Evolutionary conservation across 768 basidiomycete genomes (phyloP), one percentile per base, ranked within the genome.

Genomic region (Pleurotus platypus): DNA sequence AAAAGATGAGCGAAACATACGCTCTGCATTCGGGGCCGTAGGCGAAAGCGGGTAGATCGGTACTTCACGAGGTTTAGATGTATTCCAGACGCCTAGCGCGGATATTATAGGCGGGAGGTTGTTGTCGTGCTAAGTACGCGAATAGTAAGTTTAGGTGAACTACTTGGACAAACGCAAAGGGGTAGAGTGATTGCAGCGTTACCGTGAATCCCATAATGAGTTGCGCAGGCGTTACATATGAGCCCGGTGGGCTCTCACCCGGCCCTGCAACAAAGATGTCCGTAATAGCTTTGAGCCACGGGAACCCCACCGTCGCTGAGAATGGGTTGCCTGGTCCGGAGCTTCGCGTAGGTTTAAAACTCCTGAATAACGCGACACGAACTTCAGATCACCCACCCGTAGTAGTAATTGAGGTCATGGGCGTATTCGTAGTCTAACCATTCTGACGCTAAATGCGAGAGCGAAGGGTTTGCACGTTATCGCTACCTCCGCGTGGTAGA

Each of bases 351-450:
- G n/a, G 15, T 6, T 22, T 27, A 27, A n/a, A 45, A 26, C 12
- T n/a, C 49, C 30, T 30, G 30, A 30, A 8, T 9, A 30, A 30
- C 30, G 11, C 8, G 11, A 30, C 30, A 8, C 24, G 11, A 30
- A 30, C 30, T 9, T 11, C 30, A 6, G 18, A 11, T 9, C 11
- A 6, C 66, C n/a, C 57, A 71, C 72, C 76, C 76, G 48, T 77
- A 78, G 60, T 77, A 78, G 49, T 78, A 78, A 59, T 76, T 77
- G 47, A 78, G 64, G 57, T 78, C 77, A 42, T 73, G 60, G 2
- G 76, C 76, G 54, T 78, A 78, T 59, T 78, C 77, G 47, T 77
- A 78, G 42, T 75, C 66, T 6, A 73, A 59, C 77, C 76, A 77
- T 61, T 78, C 77, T 5, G 60, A 60, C 6, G 70, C 75, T 75